These are phyloP conservation scores for Leccinum angustisporum DNA, from an alignment of 1,284 basidiomycete species.

Conservation along the genomic window DNA sequence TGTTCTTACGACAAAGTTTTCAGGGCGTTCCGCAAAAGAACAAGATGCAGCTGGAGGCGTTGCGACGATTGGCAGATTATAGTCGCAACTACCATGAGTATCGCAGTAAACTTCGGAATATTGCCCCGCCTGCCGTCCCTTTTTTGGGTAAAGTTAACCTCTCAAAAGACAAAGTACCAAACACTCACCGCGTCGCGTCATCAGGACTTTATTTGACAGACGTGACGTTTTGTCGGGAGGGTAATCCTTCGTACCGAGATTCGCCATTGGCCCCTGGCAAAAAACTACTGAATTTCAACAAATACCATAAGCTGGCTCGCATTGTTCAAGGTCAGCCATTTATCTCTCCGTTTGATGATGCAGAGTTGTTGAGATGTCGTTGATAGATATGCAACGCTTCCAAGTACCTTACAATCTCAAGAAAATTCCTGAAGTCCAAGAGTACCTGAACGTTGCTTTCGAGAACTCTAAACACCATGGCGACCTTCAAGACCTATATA, in stretches of 20 bases:
- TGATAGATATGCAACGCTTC: conserved; percentile 89
- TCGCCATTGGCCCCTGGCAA: conserved; percentile 75
- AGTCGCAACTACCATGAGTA: conserved; percentile 93
- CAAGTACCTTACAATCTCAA: conserved; percentile 84
- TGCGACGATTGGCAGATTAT: conserved; percentile 87
- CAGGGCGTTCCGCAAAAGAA: conserved; percentile 87
- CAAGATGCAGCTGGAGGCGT: conserved; percentile 72
- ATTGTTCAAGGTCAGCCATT: conserved; percentile 75
- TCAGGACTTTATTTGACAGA: conserved; percentile 86
- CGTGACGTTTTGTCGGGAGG: conserved; percentile 94
- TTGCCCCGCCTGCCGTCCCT: conserved; percentile 84
- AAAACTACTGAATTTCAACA: conserved; percentile 93
- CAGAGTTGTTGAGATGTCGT: conserved; percentile 8
- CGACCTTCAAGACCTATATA: conserved; percentile 78
- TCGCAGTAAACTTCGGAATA: conserved; percentile 78
- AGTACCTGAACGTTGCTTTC: conserved; percentile 71
- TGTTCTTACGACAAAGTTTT: conserved; percentile 22
- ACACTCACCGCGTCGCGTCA: conserved; percentile 10
- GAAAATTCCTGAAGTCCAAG: conserved; percentile 82
- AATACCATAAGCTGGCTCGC: conserved; percentile 86
- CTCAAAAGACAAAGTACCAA: not conserved
- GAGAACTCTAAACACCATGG: conserved; percentile 71
- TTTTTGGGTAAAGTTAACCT: conserved; percentile 68
- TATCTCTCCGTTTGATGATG: not conserved
- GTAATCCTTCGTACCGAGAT: conserved; percentile 85